Evolutionary conservation across 441 rosid genomes (phyloP).

Genomic region (Pelargonium australe): DNA sequence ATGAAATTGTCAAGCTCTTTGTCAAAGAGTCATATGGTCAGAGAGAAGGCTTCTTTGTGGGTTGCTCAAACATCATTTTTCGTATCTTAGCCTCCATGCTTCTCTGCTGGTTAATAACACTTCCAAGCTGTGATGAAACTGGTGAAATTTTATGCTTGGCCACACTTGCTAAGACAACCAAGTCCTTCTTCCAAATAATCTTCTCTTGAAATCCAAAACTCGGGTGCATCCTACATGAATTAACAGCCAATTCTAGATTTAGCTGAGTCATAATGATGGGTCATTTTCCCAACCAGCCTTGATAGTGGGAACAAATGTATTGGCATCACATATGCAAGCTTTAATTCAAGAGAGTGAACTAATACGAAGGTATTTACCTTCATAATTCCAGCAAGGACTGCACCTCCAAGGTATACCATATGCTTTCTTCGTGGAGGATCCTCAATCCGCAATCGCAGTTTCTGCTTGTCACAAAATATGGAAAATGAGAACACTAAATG

Average conservation of each 20-base stretch:
- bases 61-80: too few species aligned
- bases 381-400: slow-evolving; percentile 97
- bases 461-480: slow-evolving; percentile 37
- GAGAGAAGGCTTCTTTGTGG: too few species aligned
- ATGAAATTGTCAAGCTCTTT: not conserved
- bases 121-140: not conserved
- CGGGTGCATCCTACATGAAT: slow-evolving; percentile 78
- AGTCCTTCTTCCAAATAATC: slow-evolving; percentile 86
- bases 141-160: slow-evolving; percentile 37
- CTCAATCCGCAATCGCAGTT: slow-evolving; percentile 72
- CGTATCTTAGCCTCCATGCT: not conserved
- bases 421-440: slow-evolving; percentile 97
- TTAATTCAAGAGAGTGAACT: not conserved
- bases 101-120: not conserved
- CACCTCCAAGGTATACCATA: slow-evolving; percentile 98
- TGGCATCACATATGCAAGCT: not conserved
- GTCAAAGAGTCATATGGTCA: too few species aligned
- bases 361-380: slow-evolving; percentile 40
- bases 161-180: slow-evolving; percentile 65
- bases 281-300: not conserved
- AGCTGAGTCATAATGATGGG: not conserved
- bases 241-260: not conserved
- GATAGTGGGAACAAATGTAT: not conserved
- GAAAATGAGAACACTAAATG: slow-evolving; percentile 7
- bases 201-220: slow-evolving; percentile 92